Evolutionary conservation across 257 asterid species (phyloP).

Genomic region (Voacanga thouarsii): DNA sequence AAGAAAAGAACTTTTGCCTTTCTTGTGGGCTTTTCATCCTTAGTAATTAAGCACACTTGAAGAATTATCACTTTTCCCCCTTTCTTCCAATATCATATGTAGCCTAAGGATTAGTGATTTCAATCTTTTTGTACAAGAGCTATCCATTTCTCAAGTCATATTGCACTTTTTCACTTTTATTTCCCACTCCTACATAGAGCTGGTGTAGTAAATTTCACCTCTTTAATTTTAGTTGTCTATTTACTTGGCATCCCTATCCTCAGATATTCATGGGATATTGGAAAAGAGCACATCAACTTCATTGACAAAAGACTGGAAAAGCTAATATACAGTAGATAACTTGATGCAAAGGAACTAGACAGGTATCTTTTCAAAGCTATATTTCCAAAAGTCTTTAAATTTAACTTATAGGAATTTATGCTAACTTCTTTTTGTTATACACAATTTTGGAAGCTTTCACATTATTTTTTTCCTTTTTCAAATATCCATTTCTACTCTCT

Average conservation of each 20-base stretch:
- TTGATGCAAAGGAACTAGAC: conserved; percentile 89
- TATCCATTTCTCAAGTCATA: neutral
- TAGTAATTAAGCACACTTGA: neutral
- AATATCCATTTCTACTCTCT: too few relatives aligned
- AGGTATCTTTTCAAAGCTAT: conserved; percentile 42
- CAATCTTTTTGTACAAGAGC: neutral
- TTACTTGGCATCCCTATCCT: conserved; percentile 88
- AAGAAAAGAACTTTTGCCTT: neutral
- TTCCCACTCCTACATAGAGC: neutral
- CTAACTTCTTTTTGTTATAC: neutral
- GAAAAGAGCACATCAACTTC: conserved; percentile 90
- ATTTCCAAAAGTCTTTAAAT: neutral
- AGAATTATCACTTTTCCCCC: neutral
- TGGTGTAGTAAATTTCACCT: neutral
- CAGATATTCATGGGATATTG: conserved; percentile 86
- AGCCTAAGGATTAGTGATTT: neutral
- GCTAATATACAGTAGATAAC: conserved; percentile 89
- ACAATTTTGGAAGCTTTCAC: too few relatives aligned
- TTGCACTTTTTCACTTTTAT: neutral
- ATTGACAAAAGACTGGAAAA: conserved; percentile 80
- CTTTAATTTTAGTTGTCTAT: conserved; percentile 59
- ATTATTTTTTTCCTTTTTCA: too few relatives aligned
- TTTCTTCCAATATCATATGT: neutral
- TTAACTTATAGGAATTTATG: neutral
- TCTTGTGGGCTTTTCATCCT: neutral